These are phyloP conservation scores for Jimgerdemannia lactiflua DNA, from an alignment of 192 early-diverging fungal species.

Conservation along the genomic window DNA sequence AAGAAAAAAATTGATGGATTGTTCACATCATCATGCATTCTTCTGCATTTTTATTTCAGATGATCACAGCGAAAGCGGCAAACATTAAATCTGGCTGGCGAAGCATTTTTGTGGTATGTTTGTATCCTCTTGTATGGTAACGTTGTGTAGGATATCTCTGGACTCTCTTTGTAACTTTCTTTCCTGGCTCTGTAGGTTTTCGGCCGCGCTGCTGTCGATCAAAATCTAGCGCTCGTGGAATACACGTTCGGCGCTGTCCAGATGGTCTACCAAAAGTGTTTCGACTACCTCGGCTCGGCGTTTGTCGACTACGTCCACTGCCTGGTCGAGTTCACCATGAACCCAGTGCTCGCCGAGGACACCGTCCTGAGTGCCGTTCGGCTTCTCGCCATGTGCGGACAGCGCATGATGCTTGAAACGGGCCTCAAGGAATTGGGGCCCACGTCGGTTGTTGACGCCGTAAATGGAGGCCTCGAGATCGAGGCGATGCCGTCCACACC, in stretches of 20 bases:
- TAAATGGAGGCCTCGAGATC: too few relatives aligned
- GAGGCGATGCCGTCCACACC: constrained; percentile 18
- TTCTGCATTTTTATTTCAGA: too few relatives aligned
- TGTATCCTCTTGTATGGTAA: too few relatives aligned
- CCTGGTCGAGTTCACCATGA: constrained; percentile 46
- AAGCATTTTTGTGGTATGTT: too few relatives aligned
- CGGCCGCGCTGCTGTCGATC: constrained; percentile 64
- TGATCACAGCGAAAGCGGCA: too few relatives aligned
- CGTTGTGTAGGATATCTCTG: too few relatives aligned
- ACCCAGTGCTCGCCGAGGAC: constrained; percentile 30
- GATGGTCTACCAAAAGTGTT: constrained; percentile 42
- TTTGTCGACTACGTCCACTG: constrained; percentile 49
- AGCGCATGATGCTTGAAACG: constrained; percentile 27
- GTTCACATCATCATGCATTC: too few relatives aligned
- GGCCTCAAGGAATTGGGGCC: constrained; percentile 20
- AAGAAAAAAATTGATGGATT: too few relatives aligned
- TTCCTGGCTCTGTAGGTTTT: constrained; percentile 42
- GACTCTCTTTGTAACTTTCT: too few relatives aligned
- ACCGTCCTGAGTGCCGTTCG: constrained; percentile 58
- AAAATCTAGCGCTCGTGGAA: constrained; percentile 43
- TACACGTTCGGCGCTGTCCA: constrained; percentile 38
- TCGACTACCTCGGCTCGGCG: constrained; percentile 41
- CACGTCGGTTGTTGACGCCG: too few relatives aligned
- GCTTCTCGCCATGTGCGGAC: constrained; percentile 38
- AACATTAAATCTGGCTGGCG: too few relatives aligned